These are phyloP conservation scores for Pulveroboletus sp. DNA, from an alignment of 768 basidiomycete genomes.

Conservation along the genomic window DNA sequence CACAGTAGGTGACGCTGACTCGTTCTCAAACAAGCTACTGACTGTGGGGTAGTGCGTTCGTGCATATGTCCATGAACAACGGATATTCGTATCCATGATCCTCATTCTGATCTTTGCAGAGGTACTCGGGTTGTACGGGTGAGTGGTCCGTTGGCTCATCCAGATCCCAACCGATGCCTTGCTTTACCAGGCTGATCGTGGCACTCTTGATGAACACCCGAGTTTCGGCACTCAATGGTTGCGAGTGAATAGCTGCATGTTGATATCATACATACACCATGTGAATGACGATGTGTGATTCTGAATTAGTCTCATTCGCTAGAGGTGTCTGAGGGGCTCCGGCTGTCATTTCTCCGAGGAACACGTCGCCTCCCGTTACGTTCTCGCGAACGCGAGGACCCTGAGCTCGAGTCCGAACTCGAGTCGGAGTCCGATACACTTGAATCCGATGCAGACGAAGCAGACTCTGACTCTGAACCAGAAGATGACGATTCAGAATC, in stretches of 20 bases:
- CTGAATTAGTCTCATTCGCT: conserved; percentile 13
- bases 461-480: conserved; percentile 19
- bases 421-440: conserved; percentile 41
- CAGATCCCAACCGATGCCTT: not conserved
- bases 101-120: conserved; percentile 92
- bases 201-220: conserved; percentile 88
- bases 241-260: conserved; percentile 12
- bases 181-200: conserved; percentile 61
- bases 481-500: conserved; percentile 21
- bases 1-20: conserved; percentile 52
- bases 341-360: conserved; percentile 23
- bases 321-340: conserved; percentile 16
- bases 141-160: conserved; percentile 22
- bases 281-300: conserved; percentile 5
- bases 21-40: conserved; percentile 1
- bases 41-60: conserved; percentile 64
- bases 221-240: conserved; percentile 41
- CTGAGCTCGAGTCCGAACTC: conserved; percentile 40
- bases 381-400: conserved; percentile 41
- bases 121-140: conserved; percentile 87
- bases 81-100: conserved; percentile 93
- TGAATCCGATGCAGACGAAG: conserved; percentile 35
- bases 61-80: conserved; percentile 86
- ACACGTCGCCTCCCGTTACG: conserved; percentile 38
- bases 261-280: conserved; percentile 12